These are phyloP conservation scores for Podila epicladia DNA, from an alignment of 192 early-diverging fungal genomes.

Conservation along the genomic window DNA sequence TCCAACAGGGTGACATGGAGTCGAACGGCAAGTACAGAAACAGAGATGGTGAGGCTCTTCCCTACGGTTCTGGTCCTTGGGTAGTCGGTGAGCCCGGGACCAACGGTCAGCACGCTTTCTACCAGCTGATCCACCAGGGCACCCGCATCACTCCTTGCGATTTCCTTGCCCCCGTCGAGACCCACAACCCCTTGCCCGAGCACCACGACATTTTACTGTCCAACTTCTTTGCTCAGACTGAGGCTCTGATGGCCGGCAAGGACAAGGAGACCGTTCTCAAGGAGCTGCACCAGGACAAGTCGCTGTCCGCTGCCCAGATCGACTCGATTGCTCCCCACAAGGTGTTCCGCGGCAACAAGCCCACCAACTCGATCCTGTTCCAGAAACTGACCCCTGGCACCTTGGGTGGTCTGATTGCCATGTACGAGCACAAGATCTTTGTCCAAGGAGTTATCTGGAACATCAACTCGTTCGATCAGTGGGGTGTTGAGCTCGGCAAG, in stretches of 20 bases:
- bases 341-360: constrained; percentile 97
- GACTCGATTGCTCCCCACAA: constrained; percentile 90
- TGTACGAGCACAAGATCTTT: constrained; percentile 99
- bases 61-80: constrained; percentile 94
- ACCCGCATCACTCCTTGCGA: constrained; percentile 96
- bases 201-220: constrained; percentile 98
- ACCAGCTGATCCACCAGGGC: constrained; percentile 99
- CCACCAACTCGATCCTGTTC: constrained; percentile 97
- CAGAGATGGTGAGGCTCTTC: constrained; percentile 80
- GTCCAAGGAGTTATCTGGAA: constrained; percentile 98
- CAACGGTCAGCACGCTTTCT: constrained; percentile 99
- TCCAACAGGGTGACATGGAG: constrained; percentile 99
- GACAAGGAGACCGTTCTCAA: constrained; percentile 77
- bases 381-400: constrained; percentile 91
- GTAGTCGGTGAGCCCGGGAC: constrained; percentile 99
- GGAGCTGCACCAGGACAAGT: constrained; percentile 79
- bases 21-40: constrained; percentile 97
- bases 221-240: constrained; percentile 99
- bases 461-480: constrained; percentile 98
- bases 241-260: constrained; percentile 97
- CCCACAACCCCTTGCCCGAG: constrained; percentile 89
- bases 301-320: constrained; percentile 56
- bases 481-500: constrained; percentile 98
- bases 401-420: constrained; percentile 91
- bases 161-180: constrained; percentile 94